Evolutionary conservation across 2,329 filamentous ascomycete genomes (phyloP), one percentile per base, ranked within the genome.

Genomic region (Aspergillus phoenicis): DNA sequence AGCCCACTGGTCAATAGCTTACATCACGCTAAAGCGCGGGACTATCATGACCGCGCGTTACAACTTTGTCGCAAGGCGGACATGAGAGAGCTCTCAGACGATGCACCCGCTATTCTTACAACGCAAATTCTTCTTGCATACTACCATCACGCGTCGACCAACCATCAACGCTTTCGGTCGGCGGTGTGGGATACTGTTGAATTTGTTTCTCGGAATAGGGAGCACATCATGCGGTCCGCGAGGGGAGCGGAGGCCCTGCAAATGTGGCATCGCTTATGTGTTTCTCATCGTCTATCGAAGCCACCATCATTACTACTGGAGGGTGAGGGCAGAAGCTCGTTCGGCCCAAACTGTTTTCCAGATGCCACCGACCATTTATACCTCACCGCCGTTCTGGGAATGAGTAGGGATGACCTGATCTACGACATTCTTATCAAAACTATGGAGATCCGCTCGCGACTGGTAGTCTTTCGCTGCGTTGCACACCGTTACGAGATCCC

Each of bases 391-490:
- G 62, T 68, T 2, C 0, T 65, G 10, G 62, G 60, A 2, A 66
- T 69, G 62, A 59, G 47, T 26, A 8, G 39, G 26, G 65, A 68
- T 55, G 66, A 69, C 22, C 54, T 69, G 4, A 65, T 69, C 6
- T 64, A 69, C 28, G 67, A 69, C 39, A 68, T 69, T 8, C 51
- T 69, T 8, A 62, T 68, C 55, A 67, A 65, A 41, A 62, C 64
- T 3, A 58, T 67, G 17, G 67, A 68, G 33, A 63, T 69, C 15
- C 56, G 66, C 17, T 61, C 56, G 4, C 59, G 62, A 30, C 22
- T 64, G 8, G 51, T 65, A 10, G 57, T 68, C 7, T 68, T 65
- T 28, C 65, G 62, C 20, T 61, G 59, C 17, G 59, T 63, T 10
- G 61, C 67, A 3, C 30, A 45, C 1, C 57, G 1, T 5, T 60